A percentile compares a stretch with the other conserved stretches of the same genome.
Conservation (phyloP, 2,329 filamentous ascomycete genomes). For the Penicillium sp. region DNA sequence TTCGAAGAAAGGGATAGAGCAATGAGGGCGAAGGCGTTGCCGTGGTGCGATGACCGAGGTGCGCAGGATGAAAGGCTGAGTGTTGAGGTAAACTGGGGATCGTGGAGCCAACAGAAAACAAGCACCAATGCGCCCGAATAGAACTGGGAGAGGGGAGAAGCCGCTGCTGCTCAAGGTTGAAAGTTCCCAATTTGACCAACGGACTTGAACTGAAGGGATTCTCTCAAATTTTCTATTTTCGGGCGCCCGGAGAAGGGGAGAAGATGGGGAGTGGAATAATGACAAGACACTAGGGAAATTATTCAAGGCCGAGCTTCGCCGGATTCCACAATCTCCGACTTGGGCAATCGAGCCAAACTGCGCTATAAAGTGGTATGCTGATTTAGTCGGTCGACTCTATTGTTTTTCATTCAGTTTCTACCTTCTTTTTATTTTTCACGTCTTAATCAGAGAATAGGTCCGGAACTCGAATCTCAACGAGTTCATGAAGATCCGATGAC, state of each 20-base stretch:
- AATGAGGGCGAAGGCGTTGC: not conserved
- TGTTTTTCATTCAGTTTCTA: not conserved
- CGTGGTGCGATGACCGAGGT: not conserved
- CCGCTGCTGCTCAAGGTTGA: not conserved
- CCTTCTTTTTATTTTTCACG: not conserved
- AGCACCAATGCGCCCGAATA: slow-evolving; percentile 7
- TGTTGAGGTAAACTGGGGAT: slow-evolving; percentile 10
- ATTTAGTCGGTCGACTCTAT: not conserved
- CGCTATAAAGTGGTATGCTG: not conserved
- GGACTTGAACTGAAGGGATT: not conserved
- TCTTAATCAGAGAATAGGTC: not conserved
- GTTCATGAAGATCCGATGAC: slow-evolving; percentile 17
- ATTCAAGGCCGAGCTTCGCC: slow-evolving; percentile 15
- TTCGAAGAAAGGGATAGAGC: slow-evolving; percentile 14
- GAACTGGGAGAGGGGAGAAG: slow-evolving; percentile 2
- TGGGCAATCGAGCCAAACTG: not conserved
- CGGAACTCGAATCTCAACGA: not conserved
- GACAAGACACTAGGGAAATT: slow-evolving; percentile 11
- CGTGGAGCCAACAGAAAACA: slow-evolving; percentile 12
- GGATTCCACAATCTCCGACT: slow-evolving; percentile 9
- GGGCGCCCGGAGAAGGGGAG: slow-evolving; percentile 4
- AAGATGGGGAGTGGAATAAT: slow-evolving; percentile 2
- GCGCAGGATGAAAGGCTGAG: not conserved
- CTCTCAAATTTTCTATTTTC: slow-evolving; percentile 2
- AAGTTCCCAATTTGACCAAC: not conserved